A percentile compares a stretch with the other conserved stretches of the same genome.
These are phyloP conservation scores for Hypoxylon subgilvum DNA, from an alignment of 495 filamentous ascomycete species.

Conservation along the genomic window DNA sequence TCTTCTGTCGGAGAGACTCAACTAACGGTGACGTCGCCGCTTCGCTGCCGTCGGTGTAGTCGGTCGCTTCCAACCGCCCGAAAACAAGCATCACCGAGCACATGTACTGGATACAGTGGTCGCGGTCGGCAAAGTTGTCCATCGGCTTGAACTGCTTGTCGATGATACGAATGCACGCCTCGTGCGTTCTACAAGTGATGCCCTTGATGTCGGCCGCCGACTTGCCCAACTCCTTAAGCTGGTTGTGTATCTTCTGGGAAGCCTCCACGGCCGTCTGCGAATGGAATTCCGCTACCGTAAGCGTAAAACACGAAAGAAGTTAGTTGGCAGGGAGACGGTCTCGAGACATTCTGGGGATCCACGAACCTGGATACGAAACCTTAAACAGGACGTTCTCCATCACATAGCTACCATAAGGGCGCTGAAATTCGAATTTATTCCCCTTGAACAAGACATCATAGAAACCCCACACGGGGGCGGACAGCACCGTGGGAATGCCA, in stretches of 20 bases:
- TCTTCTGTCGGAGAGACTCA: constrained; percentile 87
- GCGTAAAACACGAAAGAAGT: no score
- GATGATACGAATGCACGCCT: constrained; percentile 97
- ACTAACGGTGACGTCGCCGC: constrained; percentile 88
- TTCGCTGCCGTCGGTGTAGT: constrained; percentile 90
- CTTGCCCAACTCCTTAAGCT: constrained; percentile 84
- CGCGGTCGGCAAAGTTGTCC: constrained; percentile 99
- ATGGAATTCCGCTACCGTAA: constrained; percentile 98
- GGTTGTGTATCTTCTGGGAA: constrained; percentile 81
- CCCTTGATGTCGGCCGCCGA: constrained; percentile 91
- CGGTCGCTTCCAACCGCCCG: constrained; percentile 85
- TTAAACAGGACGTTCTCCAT: constrained; percentile 99
- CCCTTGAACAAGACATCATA: constrained; percentile 98
- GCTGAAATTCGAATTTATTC: constrained; percentile 93
- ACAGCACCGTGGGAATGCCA: constrained; percentile 89
- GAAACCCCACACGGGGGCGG: constrained; percentile 95
- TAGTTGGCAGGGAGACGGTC: background rate
- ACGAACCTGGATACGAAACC: constrained; percentile 91
- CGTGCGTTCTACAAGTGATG: constrained; percentile 93
- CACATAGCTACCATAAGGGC: constrained; percentile 94
- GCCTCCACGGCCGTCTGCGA: constrained; percentile 98
- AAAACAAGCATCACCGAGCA: constrained; percentile 92
- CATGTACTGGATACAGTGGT: constrained; percentile 99
- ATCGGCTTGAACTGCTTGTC: constrained; percentile 99
- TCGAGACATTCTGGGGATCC: background rate